Evolutionary conservation across 768 basidiomycete genomes (phyloP).

Genomic region (Trametes gibbosa): DNA sequence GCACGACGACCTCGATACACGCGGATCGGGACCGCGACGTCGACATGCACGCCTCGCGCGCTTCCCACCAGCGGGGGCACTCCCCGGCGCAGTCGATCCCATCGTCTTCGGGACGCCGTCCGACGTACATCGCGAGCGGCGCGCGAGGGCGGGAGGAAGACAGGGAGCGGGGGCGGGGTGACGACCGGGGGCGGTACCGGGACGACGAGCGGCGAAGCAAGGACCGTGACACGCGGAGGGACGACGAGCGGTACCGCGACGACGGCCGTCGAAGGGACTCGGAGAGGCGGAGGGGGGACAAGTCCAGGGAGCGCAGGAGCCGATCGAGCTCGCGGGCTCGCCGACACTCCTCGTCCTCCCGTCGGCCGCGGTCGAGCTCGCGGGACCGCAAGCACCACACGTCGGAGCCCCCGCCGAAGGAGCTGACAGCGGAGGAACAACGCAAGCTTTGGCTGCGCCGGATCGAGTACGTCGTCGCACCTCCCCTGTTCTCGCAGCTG

Average conservation of each 20-base stretch:
- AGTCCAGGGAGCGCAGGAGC: background rate
- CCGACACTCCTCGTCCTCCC: background rate
- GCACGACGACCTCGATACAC: background rate
- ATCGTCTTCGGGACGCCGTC: background rate
- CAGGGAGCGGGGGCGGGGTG: background rate
- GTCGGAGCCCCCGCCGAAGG: slow-evolving; percentile 18
- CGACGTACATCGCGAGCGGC: slow-evolving; percentile 1
- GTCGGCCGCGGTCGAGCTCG: background rate
- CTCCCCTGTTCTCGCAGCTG: too few species aligned
- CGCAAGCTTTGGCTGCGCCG: slow-evolving; percentile 39
- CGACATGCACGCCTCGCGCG: background rate
- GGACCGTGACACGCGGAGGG: slow-evolving; percentile 5
- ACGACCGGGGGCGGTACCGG: background rate
- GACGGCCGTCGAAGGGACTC: background rate
- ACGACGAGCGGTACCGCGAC: slow-evolving; percentile 1
- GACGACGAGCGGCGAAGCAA: background rate
- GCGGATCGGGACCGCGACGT: slow-evolving; percentile 1
- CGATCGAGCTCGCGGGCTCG: slow-evolving; percentile 3
- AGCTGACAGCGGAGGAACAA: slow-evolving; percentile 36
- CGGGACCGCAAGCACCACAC: background rate
- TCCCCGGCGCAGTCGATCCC: slow-evolving; percentile 4
- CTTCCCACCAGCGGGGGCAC: background rate
- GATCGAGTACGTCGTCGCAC: slow-evolving; percentile 34
- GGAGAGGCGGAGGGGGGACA: background rate
- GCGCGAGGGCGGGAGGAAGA: slow-evolving; percentile 10